Conservation (phyloP, 129 eudicot genomes). For the Chrysanthemum seticuspe region DNA sequence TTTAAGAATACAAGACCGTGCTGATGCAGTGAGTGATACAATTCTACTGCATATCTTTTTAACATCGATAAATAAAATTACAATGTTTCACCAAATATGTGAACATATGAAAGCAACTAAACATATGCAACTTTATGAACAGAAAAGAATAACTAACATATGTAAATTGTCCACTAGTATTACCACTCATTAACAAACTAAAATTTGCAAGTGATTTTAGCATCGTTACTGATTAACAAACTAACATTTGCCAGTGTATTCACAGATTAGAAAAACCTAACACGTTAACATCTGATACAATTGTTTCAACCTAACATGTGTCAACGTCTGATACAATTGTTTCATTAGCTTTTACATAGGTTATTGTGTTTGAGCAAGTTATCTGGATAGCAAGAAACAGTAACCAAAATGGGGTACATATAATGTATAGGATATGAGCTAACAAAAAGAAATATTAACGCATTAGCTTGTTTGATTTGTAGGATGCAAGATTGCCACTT, state of each 20-base stretch:
- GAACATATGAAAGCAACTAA: background rate
- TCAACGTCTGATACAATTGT: background rate
- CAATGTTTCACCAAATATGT: background rate
- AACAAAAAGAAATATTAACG: background rate
- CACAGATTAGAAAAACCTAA: background rate
- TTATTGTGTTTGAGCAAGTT: too few species aligned
- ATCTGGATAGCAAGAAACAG: too few species aligned
- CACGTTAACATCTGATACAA: background rate
- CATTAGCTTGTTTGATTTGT: too few species aligned
- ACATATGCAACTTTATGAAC: too few species aligned
- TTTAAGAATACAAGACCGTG: too few species aligned
- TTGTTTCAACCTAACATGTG: background rate
- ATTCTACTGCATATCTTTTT: background rate
- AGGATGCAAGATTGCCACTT: background rate
- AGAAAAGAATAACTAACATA: too few species aligned
- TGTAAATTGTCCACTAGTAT: too few species aligned
- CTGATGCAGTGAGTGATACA: too few species aligned
- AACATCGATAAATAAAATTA: slow-evolving; percentile 3
- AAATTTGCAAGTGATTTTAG: background rate
- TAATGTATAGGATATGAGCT: background rate
- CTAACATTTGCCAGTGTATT: background rate
- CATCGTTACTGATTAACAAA: slow-evolving; percentile 13
- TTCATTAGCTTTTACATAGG: background rate
- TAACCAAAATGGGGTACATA: too few species aligned
- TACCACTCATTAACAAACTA: too few species aligned